A percentile compares a stretch with the other conserved stretches of the same genome.
These are phyloP conservation scores for Trichoderma simmonsii DNA, from an alignment of 2,329 filamentous ascomycete genomes.

Conservation along the genomic window DNA sequence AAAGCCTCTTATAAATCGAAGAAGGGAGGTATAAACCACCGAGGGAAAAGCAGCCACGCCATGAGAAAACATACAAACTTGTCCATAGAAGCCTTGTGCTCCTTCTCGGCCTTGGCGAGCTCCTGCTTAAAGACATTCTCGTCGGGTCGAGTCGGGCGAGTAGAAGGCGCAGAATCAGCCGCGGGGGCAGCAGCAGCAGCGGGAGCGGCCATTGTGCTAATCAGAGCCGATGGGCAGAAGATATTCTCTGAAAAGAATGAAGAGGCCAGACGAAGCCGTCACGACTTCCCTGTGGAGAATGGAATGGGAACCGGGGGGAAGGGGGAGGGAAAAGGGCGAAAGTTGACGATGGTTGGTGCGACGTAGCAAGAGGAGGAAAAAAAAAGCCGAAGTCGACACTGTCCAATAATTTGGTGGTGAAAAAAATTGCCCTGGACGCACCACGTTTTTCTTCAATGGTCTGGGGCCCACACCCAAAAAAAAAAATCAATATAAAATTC, in stretches of 20 bases:
- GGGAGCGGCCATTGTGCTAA: conserved; percentile 43
- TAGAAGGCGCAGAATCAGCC: conserved; percentile 38
- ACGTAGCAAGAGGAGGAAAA: conserved; percentile 16
- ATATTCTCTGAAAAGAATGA: background rate
- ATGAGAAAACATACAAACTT: conserved; percentile 37
- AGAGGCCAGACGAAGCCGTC: conserved; percentile 18
- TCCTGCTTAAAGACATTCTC: conserved; percentile 78
- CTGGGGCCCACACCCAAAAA: conserved; percentile 6
- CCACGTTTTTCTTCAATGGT: conserved; percentile 2
- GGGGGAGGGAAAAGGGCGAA: background rate
- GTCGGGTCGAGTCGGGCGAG: conserved; percentile 81
- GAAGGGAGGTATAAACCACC: background rate
- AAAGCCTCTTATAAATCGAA: background rate
- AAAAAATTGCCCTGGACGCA: conserved; percentile 17
- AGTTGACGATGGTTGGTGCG: background rate
- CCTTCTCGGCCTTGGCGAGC: conserved; percentile 81
- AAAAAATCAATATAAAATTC: background rate
- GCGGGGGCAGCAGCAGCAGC: conserved; percentile 46
- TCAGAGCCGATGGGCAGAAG: background rate
- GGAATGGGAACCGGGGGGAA: background rate
- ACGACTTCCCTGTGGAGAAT: conserved; percentile 19
- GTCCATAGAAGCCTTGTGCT: conserved; percentile 73
- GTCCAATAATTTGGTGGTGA: conserved; percentile 16
- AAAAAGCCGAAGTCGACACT: conserved; percentile 10
- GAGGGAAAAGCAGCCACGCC: conserved; percentile 16